Percentiles rank a stretch among this genome's conserved stretches.
Conservation (phyloP, 192 early-diverging fungal species). For the Linnemannia exigua region DNA sequence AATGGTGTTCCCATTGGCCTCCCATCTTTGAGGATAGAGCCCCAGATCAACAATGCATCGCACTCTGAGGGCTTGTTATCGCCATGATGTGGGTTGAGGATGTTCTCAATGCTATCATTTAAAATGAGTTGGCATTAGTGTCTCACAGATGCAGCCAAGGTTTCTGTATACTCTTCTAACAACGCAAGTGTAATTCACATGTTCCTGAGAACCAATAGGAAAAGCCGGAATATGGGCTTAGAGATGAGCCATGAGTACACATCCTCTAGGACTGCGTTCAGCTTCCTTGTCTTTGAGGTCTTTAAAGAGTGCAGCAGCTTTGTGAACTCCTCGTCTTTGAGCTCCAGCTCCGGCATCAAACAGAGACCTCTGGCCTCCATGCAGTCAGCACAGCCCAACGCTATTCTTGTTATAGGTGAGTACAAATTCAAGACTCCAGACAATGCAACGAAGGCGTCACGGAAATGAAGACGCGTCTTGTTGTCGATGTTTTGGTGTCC, state of each 20-base stretch:
- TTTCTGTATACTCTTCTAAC: neutral
- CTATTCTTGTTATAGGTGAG: conserved; percentile 8
- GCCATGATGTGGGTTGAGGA: conserved; percentile 18
- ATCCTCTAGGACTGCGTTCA: conserved; percentile 13
- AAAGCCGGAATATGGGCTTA: conserved; percentile 15
- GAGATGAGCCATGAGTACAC: conserved; percentile 21
- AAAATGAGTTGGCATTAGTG: conserved; percentile 1
- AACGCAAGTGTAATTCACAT: conserved; percentile 11
- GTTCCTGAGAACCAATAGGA: conserved; percentile 3
- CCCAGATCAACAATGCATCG: conserved; percentile 22
- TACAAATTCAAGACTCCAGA: conserved; percentile 13
- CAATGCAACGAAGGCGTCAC: conserved; percentile 6
- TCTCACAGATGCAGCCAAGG: neutral
- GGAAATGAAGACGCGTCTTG: conserved; percentile 2
- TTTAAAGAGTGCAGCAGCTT: conserved; percentile 17
- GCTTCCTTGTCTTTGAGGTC: conserved; percentile 7
- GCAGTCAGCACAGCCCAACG: neutral
- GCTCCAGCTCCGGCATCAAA: conserved; percentile 12
- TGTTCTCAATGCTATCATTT: conserved; percentile 14
- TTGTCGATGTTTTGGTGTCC: neutral
- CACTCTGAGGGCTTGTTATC: conserved; percentile 17
- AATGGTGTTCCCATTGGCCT: conserved; percentile 11
- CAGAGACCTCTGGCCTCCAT: conserved; percentile 10
- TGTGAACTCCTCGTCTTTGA: conserved; percentile 15
- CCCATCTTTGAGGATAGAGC: conserved; percentile 18